These are phyloP conservation scores for Penicillium sp. DNA, from an alignment of 2,329 filamentous ascomycete species.

Conservation along the genomic window DNA sequence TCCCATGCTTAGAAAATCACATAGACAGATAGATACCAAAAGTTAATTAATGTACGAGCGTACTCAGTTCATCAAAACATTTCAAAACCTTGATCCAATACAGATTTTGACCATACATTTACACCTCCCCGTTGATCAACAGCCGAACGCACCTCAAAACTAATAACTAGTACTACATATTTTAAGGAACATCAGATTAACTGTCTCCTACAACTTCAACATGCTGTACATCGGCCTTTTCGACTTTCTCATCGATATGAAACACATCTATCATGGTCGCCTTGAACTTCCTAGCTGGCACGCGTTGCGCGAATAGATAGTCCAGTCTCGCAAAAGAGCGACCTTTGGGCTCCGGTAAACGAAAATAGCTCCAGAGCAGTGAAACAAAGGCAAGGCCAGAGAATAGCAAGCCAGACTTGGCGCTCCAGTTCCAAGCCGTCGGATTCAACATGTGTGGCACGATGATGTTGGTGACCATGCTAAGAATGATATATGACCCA, in stretches of 20 bases:
- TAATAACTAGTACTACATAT: too few species aligned
- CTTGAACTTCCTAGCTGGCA: conserved; percentile 70
- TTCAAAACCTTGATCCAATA: too few species aligned
- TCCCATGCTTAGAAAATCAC: not conserved
- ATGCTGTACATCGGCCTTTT: not conserved
- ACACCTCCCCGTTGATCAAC: too few species aligned
- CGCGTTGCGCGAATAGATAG: conserved; percentile 70
- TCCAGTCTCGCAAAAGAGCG: conserved; percentile 83
- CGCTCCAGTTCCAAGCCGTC: conserved; percentile 77
- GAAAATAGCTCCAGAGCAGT: conserved; percentile 76
- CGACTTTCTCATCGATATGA: conserved; percentile 15
- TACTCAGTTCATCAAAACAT: too few species aligned
- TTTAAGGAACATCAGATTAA: too few species aligned
- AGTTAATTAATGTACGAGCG: not conserved
- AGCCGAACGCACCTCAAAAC: too few species aligned
- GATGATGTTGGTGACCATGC: conserved; percentile 73
- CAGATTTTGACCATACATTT: too few species aligned
- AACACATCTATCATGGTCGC: conserved; percentile 55
- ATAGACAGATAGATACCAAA: not conserved
- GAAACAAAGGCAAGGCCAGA: conserved; percentile 78
- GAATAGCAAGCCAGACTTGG: conserved; percentile 76
- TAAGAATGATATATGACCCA: conserved; percentile 74
- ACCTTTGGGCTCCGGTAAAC: conserved; percentile 72
- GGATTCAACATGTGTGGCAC: conserved; percentile 94
- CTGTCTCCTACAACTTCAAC: not conserved